These are phyloP conservation scores for Fusarium anthophilum DNA, from an alignment of 2,329 filamentous ascomycete species.

Conservation along the genomic window DNA sequence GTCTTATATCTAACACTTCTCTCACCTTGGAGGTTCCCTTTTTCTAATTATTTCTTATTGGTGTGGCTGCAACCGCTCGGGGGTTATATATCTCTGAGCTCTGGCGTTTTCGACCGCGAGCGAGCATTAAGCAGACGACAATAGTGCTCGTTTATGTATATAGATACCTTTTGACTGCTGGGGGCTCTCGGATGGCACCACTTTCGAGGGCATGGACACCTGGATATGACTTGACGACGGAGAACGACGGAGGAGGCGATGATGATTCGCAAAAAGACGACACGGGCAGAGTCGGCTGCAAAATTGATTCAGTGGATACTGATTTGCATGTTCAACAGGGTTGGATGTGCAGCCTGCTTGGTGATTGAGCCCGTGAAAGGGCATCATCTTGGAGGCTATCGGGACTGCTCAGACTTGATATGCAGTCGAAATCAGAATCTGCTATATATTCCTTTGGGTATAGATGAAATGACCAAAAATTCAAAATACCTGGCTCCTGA, in stretches of 20 bases:
- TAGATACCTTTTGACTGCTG: constrained; percentile 40
- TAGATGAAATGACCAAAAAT: constrained; percentile 50
- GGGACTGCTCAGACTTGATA: constrained; percentile 23
- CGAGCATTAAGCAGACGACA: constrained; percentile 34
- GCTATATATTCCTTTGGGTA: constrained; percentile 49
- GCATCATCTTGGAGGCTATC: constrained; percentile 19
- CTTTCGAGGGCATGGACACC: constrained; percentile 28
- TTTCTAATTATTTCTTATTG: constrained; percentile 39
- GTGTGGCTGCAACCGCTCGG: constrained; percentile 11
- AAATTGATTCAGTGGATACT: constrained; percentile 35
- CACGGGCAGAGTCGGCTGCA: constrained; percentile 34
- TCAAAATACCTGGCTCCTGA: constrained; percentile 17
- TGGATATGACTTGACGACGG: constrained; percentile 45
- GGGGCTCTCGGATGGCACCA: constrained; percentile 24
- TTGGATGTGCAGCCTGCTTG: constrained; percentile 29
- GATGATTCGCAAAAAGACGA: constrained; percentile 21
- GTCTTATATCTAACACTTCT: constrained; percentile 22
- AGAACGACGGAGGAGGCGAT: constrained; percentile 29
- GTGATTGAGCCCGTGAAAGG: constrained; percentile 9
- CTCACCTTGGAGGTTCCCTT: constrained; percentile 30
- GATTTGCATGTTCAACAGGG: constrained; percentile 18
- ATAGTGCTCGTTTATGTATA: constrained; percentile 35
- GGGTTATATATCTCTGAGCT: neutral
- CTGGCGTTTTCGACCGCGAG: neutral
- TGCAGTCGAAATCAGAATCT: constrained; percentile 45